Base-by-base conservation (phyloP, 1,139 yeast species). In the Nakaseomyces uthaithaninus region DNA sequence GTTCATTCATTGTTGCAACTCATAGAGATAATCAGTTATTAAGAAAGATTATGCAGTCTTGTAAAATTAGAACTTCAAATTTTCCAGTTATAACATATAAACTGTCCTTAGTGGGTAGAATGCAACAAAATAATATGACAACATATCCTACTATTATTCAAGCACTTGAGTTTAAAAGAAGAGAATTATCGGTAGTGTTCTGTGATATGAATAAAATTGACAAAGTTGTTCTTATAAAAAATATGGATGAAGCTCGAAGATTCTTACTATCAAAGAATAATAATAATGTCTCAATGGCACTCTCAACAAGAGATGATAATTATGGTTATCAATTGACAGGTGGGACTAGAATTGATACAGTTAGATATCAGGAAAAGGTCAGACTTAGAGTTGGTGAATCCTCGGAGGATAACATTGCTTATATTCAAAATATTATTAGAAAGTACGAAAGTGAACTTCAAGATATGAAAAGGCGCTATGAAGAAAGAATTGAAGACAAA, bases 201-300 rank as follows among this genome's bases (percentile, higher is more conserved):
- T 77, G 87, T 42, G 96, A 89, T 62, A 53, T 70, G 12, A 69
- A 69, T 41, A 67, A 64, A 22, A 71, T 84, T 38, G 95, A 89
- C 52, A 68, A 71, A 20, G 65, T 71, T 1, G 64, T 81, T 1
- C 62, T 87, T 28, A 67, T 76, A 17, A 66, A 69, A 2, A 66
- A 75, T 37, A 66, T 76, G 44, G 50, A 55, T 2, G 69, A 67
- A n/a, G 91, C 85, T 0, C 74, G 72, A 48, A 41, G 46, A 0
- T 58, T 73, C 9, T 56, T 76, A 48, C 18, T 24, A 9, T 46
- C 46, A 24, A 59, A 65, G 18, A 56, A 54, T 19, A 49, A 57
- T 1, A 60, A 64, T 1, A 74, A 74, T 45, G 80, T 81, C 4
- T 52, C 53, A 2, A 59, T 67, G 42, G 77, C 77, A 2, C 64